A percentile compares a stretch with the other conserved stretches of the same genome.
Conservation (phyloP, 345 rosid species). For the Orychophragmus violaceus region DNA sequence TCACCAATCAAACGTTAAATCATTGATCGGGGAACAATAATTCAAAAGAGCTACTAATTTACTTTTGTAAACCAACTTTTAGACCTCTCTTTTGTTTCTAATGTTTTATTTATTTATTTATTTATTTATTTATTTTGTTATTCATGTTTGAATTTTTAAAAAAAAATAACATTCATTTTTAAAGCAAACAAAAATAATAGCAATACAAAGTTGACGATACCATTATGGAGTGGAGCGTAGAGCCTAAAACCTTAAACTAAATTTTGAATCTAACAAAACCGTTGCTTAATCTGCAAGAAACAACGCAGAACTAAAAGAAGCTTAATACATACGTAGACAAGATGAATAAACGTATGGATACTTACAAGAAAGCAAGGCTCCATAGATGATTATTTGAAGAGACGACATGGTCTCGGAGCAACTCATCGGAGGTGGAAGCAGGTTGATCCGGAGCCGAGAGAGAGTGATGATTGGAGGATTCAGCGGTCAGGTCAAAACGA, state of each 20-base stretch:
- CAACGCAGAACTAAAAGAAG: background rate
- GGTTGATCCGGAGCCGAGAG: constrained; percentile 27
- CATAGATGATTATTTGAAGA: constrained; percentile 54
- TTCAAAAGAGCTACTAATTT: constrained; percentile 29
- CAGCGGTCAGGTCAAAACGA: constrained; percentile 57
- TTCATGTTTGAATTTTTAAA: background rate
- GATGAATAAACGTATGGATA: background rate
- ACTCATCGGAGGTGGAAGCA: constrained; percentile 34
- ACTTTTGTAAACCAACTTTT: constrained; percentile 31
- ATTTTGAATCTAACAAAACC: background rate
- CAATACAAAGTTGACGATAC: background rate
- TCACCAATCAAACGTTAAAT: constrained; percentile 30
- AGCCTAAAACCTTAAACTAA: background rate
- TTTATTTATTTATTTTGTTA: background rate
- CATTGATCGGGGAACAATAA: constrained; percentile 24
- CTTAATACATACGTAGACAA: background rate
- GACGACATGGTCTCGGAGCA: constrained; percentile 47
- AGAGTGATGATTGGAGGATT: constrained; percentile 40
- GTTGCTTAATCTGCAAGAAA: background rate
- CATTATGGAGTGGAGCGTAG: constrained; percentile 4
- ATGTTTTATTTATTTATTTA: too few relatives aligned
- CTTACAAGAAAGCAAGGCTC: constrained; percentile 67
- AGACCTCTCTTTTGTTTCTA: constrained; percentile 33
- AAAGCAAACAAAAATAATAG: background rate
- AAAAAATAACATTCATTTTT: background rate